Evolutionary conservation across 306 rosid genomes (phyloP).

Genomic region (Inga leiocalycina): DNA sequence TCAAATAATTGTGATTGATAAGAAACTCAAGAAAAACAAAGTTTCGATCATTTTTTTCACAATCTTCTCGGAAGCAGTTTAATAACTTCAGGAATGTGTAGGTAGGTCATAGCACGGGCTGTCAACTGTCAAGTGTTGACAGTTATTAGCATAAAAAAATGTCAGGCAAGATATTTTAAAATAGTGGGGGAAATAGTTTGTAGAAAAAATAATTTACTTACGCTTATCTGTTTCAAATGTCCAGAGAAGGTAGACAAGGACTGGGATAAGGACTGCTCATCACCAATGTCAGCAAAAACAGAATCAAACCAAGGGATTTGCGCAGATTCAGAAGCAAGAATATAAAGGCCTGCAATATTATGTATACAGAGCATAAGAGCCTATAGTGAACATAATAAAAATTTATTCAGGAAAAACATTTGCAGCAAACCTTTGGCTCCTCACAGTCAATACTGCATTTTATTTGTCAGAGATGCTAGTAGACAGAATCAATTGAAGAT

Average conservation of each 20-base stretch:
- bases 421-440: slow-evolving; percentile 14
- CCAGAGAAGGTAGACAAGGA: slow-evolving; percentile 97
- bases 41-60: background rate
- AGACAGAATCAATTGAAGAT: slow-evolving; percentile 29
- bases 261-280: slow-evolving; percentile 90
- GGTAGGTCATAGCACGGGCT: background rate
- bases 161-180: background rate
- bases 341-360: slow-evolving; percentile 71
- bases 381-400: slow-evolving; percentile 7
- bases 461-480: slow-evolving; percentile 27
- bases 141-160: background rate
- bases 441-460: slow-evolving; percentile 3
- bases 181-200: background rate
- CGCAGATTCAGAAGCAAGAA: slow-evolving; percentile 86
- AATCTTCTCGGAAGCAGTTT: background rate
- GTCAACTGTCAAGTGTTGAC: background rate
- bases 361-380: slow-evolving; percentile 26
- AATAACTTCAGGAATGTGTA: background rate
- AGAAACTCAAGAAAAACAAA: background rate
- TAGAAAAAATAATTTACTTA: slow-evolving; percentile 45
- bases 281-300: slow-evolving; percentile 93
- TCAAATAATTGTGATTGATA: background rate
- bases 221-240: slow-evolving; percentile 88
- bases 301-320: slow-evolving; percentile 97
- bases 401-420: slow-evolving; percentile 15